phyloP scores from a whole-genome alignment of 345 rosid species.

The Arabidopsis thaliana region DNA sequence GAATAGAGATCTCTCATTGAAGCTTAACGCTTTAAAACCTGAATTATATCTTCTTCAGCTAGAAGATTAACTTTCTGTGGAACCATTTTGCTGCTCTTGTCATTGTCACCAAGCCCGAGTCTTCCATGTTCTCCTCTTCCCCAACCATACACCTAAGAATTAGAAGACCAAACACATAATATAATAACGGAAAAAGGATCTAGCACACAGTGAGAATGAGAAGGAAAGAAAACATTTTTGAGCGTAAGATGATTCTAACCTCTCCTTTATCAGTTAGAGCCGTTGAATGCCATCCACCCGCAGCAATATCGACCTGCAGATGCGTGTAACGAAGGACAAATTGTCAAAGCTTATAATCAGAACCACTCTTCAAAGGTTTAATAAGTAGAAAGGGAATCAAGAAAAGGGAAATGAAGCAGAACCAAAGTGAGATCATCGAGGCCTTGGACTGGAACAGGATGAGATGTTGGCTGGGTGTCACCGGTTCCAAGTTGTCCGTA shows the following conservation, averaged over 20 bases:
- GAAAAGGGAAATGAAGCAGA: slow-evolving; percentile 29
- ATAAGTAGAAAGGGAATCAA: slow-evolving; percentile 7
- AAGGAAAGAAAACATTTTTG: not conserved
- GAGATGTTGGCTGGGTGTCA: slow-evolving; percentile 95
- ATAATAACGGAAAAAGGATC: slow-evolving; percentile 9
- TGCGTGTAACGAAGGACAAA: not conserved
- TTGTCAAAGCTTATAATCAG: not conserved
- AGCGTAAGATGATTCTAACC: slow-evolving; percentile 48
- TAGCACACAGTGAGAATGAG: not conserved
- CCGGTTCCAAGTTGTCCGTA: slow-evolving; percentile 99
- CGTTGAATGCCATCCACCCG: slow-evolving; percentile 99
- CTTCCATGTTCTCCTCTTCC: slow-evolving; percentile 99
- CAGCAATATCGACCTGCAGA: slow-evolving; percentile 92
- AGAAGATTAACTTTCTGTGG: slow-evolving; percentile 91
- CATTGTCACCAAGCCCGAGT: slow-evolving; percentile 96
- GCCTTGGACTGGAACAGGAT: slow-evolving; percentile 86
- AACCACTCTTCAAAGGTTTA: not conserved
- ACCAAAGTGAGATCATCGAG: slow-evolving; percentile 87
- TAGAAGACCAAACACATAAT: slow-evolving; percentile 10
- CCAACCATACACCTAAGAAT: slow-evolving; percentile 87
- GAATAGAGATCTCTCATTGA: slow-evolving; percentile 42
- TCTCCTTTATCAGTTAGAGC: slow-evolving; percentile 86
- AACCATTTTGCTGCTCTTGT: slow-evolving; percentile 98
- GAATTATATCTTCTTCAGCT: slow-evolving; percentile 80
- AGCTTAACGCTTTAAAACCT: slow-evolving; percentile 49